Evolutionary conservation across 257 asterid genomes (phyloP), one percentile per base, ranked within the genome.

Genomic region (Penstemon newberryi): DNA sequence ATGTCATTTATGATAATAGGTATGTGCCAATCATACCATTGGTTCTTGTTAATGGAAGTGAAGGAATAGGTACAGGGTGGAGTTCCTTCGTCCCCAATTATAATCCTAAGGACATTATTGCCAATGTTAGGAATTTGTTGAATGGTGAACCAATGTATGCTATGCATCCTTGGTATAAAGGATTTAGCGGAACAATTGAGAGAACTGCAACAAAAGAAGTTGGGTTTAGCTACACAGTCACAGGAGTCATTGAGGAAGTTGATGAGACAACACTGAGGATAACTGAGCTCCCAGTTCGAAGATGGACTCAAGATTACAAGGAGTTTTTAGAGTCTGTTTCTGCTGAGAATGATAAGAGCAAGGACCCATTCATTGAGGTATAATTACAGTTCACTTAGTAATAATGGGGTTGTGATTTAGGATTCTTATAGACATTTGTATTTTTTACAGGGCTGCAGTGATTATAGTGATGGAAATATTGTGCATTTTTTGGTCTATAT

Each of bases 61-160:
- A 94, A 84, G 99, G 99, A 62, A 94, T 94, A 53, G 99, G 99
- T 57, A 91, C 99, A 15, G 96, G 96, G 52, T 94, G 99, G 99
- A 94, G 99, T 78, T 62, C 99, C 5, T 94, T 66, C 41, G 70
- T 94, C 15, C 98, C 98, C 6, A 91, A 94, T 73, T 94, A 94
- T 58, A 89, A 94, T 71, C 99, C 98, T 37, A 78, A 85, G 45
- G 96, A 94, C 73, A 83, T 91, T 60, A 80, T 94, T n/a, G 83
- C 84, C 13, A 94, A 94, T 73, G 74, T 91, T 67, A 89, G 86
- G 81, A 87, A 72, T 62, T 76, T 94, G 83, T 66, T 94, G 72
- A 79, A 86, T 76, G 88, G 73, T 80, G 96, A 91, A 74, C 82
- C 79, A 41, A 76, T 89, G 91, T 85, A 66, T 60, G 80, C 93